Conservation (phyloP, 176 grass and related monocot species). For the Hsuehochloa calcarea region DNA sequence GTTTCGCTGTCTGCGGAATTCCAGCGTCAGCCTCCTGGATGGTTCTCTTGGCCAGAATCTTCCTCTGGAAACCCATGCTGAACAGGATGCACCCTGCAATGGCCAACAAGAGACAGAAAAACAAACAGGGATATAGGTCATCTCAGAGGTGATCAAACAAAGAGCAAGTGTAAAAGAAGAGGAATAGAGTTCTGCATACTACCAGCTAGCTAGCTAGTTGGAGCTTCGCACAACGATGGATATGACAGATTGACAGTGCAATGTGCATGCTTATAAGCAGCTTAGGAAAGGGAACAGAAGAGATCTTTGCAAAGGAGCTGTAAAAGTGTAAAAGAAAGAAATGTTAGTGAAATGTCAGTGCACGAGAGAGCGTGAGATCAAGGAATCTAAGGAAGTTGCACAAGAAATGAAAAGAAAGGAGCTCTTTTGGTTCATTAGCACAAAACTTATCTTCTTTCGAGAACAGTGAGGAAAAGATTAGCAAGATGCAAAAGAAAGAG, state of each 20-base stretch:
- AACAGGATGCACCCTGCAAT: not conserved
- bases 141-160: not conserved
- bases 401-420: conserved; percentile 16
- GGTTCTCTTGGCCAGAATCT: conserved; percentile 18
- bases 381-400: conserved; percentile 38
- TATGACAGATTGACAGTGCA: not conserved
- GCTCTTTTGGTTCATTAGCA: conserved; percentile 3
- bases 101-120: not conserved
- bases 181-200: not conserved
- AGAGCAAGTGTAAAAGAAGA: conserved; percentile 10
- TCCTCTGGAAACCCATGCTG: conserved; percentile 34
- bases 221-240: not conserved
- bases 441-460: conserved; percentile 29
- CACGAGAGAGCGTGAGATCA: conserved; percentile 17
- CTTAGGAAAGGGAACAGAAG: not conserved
- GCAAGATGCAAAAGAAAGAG: not conserved
- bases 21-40: not conserved
- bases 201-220: conserved; percentile 1
- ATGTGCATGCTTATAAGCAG: conserved; percentile 31
- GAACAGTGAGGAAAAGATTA: not conserved
- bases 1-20: not conserved
- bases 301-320: not conserved
- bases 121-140: not conserved
- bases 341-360: not conserved
- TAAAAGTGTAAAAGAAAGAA: not conserved